Evolutionary conservation across 768 basidiomycete species (phyloP).

Genomic region (Lyophyllum semitale): DNA sequence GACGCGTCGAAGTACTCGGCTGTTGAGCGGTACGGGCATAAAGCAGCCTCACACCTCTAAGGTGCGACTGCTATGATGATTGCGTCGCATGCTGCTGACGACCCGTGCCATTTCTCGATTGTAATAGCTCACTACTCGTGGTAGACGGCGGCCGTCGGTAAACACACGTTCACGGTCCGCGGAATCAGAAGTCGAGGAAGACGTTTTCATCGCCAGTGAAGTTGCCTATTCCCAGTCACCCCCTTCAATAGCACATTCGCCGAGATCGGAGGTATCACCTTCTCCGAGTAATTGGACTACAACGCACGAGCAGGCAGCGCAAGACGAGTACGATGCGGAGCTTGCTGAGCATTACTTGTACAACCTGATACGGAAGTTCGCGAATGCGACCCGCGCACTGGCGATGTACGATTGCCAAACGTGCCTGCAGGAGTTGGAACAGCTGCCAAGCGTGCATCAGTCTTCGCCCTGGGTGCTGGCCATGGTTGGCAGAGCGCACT

Average conservation of each 20-base stretch:
- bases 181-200: slow-evolving; percentile 77
- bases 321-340: slow-evolving; percentile 69
- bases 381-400: slow-evolving; percentile 73
- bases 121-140: slow-evolving; percentile 43
- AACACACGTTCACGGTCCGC: slow-evolving; percentile 60
- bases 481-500: slow-evolving; percentile 85
- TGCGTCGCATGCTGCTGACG: slow-evolving; percentile 5
- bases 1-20: slow-evolving; percentile 74
- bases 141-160: slow-evolving; percentile 58
- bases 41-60: slow-evolving; percentile 55
- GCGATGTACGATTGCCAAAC: slow-evolving; percentile 74
- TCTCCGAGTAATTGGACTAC: slow-evolving; percentile 64
- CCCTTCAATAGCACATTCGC: slow-evolving; percentile 59
- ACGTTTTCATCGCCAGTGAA: slow-evolving; percentile 42
- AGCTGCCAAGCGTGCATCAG: slow-evolving; percentile 73
- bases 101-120: background rate
- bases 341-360: slow-evolving; percentile 85
- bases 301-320: slow-evolving; percentile 69
- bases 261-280: slow-evolving; percentile 63
- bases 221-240: slow-evolving; percentile 63
- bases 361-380: slow-evolving; percentile 79
- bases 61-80: slow-evolving; percentile 36
- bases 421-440: slow-evolving; percentile 76
- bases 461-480: slow-evolving; percentile 77
- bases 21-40: slow-evolving; percentile 57